A percentile compares a stretch with the other conserved stretches of the same genome.
phyloP scores from a whole-genome alignment of 2,329 filamentous ascomycete species.

The Aphanoascus verrucosus region DNA sequence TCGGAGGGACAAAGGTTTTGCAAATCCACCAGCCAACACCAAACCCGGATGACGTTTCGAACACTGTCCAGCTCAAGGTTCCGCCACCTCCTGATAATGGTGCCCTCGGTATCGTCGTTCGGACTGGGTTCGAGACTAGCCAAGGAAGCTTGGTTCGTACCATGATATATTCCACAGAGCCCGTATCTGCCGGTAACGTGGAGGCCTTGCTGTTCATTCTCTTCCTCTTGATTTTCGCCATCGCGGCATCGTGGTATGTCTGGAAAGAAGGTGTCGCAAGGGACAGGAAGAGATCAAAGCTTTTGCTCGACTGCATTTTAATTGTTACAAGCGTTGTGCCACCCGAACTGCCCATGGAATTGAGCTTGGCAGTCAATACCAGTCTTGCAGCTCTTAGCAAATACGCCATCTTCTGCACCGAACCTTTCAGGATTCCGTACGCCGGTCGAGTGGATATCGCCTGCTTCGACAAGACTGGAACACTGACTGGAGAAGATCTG shows the following conservation, averaged over 20 bases:
- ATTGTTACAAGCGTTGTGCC: slow-evolving; percentile 97
- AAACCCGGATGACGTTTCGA: slow-evolving; percentile 52
- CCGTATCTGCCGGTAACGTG: slow-evolving; percentile 94
- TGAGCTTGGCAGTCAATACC: slow-evolving; percentile 94
- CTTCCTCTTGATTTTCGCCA: slow-evolving; percentile 88
- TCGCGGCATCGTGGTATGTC: slow-evolving; percentile 97
- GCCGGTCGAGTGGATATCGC: slow-evolving; percentile 91
- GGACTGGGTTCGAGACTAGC: slow-evolving; percentile 97
- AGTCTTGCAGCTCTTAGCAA: slow-evolving; percentile 89
- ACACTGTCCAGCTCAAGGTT: slow-evolving; percentile 53
- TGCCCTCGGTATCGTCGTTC: slow-evolving; percentile 84
- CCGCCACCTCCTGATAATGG: slow-evolving; percentile 82
- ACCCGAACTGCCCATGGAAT: slow-evolving; percentile 96
- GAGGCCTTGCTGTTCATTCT: slow-evolving; percentile 96
- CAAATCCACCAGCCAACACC: slow-evolving; percentile 82
- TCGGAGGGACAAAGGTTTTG: slow-evolving; percentile 93
- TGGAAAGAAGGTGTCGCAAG: slow-evolving; percentile 93
- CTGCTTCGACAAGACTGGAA: slow-evolving; percentile 98
- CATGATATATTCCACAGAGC: slow-evolving; percentile 99
- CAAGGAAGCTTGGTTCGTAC: slow-evolving; percentile 95
- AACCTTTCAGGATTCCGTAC: slow-evolving; percentile 95
- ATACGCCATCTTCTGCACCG: slow-evolving; percentile 95
- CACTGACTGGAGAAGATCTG: slow-evolving; percentile 87
- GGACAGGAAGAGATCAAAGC: slow-evolving; percentile 93
- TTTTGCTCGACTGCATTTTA: slow-evolving; percentile 90